Evolutionary conservation across 2,329 filamentous ascomycete species (phyloP).

Genomic region (Aspergillus oerlinghausenensis): DNA sequence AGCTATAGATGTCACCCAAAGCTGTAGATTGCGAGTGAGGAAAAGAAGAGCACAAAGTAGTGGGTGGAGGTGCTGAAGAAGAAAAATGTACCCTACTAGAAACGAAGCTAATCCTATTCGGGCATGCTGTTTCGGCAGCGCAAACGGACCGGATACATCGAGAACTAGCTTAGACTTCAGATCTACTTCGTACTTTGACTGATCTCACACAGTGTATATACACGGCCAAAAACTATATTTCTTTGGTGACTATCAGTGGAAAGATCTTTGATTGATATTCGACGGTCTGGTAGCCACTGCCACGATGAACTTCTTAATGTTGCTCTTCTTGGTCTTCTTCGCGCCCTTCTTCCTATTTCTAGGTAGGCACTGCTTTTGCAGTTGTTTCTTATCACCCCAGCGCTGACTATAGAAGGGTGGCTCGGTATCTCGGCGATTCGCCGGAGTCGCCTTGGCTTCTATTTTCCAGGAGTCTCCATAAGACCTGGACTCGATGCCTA

Average conservation of each 20-base stretch:
- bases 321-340: conserved; percentile 35
- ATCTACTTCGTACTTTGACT: not conserved
- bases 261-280: not conserved
- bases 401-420: conserved; percentile 36
- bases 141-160: not conserved
- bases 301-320: conserved; percentile 31
- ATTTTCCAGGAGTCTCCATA: conserved; percentile 41
- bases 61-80: conserved; percentile 12
- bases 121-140: not conserved
- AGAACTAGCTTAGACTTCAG: not conserved
- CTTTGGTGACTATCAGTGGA: not conserved
- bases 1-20: conserved; percentile 7
- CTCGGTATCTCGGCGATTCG: conserved; percentile 54
- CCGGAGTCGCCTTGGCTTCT: conserved; percentile 49
- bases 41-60: conserved; percentile 7
- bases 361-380: conserved; percentile 22
- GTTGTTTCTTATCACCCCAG: not conserved
- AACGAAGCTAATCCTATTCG: conserved; percentile 8
- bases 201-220: not conserved
- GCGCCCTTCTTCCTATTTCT: conserved; percentile 33
- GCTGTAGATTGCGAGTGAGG: conserved; percentile 6
- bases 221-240: not conserved
- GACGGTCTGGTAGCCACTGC: not conserved
- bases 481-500: conserved; percentile 46
- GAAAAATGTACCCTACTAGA: conserved; percentile 13